phyloP scores from a whole-genome alignment of 2,329 filamentous ascomycete species.

The Paecilomyces niveus region DNA sequence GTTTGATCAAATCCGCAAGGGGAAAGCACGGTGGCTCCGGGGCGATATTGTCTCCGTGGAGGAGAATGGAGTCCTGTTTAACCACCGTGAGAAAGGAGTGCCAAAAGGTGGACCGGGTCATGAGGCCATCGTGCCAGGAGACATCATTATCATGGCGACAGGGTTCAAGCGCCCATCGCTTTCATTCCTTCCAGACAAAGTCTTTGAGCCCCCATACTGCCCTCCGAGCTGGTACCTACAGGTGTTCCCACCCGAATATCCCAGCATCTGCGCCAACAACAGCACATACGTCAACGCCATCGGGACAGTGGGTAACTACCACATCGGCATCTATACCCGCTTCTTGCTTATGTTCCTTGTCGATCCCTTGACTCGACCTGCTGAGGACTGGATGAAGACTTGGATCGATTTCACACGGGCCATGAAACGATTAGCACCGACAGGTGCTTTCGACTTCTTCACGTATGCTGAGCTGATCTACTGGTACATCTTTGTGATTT shows the following conservation, averaged over 20 bases:
- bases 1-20: conserved; percentile 65
- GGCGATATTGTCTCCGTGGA: conserved; percentile 67
- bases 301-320: conserved; percentile 77
- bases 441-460: conserved; percentile 79
- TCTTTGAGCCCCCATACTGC: conserved; percentile 64
- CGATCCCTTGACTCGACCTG: conserved; percentile 68
- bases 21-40: conserved; percentile 69
- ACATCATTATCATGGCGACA: conserved; percentile 77
- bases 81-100: conserved; percentile 63
- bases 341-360: conserved; percentile 80
- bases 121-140: conserved; percentile 59
- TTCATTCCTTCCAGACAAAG: conserved; percentile 64
- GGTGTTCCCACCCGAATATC: conserved; percentile 69
- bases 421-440: conserved; percentile 63
- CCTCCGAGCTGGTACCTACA: conserved; percentile 87
- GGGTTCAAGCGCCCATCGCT: conserved; percentile 70
- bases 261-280: conserved; percentile 72
- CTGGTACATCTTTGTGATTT: conserved; percentile 75
- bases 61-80: conserved; percentile 61
- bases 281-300: conserved; percentile 76
- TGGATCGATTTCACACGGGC: conserved; percentile 80
- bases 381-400: conserved; percentile 66
- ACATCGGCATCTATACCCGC: conserved; percentile 83
- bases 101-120: conserved; percentile 68
- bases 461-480: conserved; percentile 78